A percentile compares a stretch with the other conserved stretches of the same genome.
These are phyloP conservation scores for Escovopsis sp. DNA, from an alignment of 2,329 filamentous ascomycete species.

Conservation along the genomic window DNA sequence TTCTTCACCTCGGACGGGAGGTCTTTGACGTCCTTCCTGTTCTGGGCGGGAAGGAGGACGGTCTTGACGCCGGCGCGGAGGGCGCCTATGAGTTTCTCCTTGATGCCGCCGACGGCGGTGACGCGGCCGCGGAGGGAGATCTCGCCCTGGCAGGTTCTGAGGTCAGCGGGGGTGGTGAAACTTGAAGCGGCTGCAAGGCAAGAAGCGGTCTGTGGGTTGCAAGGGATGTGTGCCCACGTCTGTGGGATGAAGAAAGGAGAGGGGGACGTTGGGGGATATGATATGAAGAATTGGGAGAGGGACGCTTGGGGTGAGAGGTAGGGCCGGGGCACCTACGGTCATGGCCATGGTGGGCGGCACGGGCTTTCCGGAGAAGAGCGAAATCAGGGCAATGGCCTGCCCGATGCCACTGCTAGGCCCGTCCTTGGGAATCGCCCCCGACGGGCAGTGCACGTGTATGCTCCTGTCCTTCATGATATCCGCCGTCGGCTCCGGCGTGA, in stretches of 20 bases:
- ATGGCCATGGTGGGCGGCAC: conserved; percentile 90
- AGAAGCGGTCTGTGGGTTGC: conserved; percentile 1
- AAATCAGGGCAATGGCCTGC: conserved; percentile 86
- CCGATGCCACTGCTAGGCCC: conserved; percentile 77
- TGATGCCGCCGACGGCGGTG: conserved; percentile 91
- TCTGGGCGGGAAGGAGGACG: conserved; percentile 73
- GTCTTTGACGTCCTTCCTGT: conserved; percentile 84
- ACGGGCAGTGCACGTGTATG: conserved; percentile 92
- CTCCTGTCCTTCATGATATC: conserved; percentile 94
- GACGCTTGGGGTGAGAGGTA: background rate
- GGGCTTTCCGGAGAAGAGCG: conserved; percentile 68
- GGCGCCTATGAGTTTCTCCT: conserved; percentile 95
- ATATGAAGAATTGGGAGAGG: too few species aligned
- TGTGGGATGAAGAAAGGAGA: too few species aligned
- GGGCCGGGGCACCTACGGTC: conserved; percentile 44
- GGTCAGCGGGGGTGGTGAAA: too few species aligned
- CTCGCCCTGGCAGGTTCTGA: too few species aligned
- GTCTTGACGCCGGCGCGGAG: conserved; percentile 87
- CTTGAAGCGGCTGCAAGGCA: conserved; percentile 11
- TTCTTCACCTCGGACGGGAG: conserved; percentile 78
- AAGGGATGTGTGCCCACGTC: background rate
- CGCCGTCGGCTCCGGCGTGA: conserved; percentile 64
- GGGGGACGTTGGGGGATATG: too few species aligned
- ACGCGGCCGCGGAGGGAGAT: conserved; percentile 75
- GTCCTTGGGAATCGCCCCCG: conserved; percentile 90